Evolutionary conservation across 768 basidiomycete species (phyloP), one percentile per base, ranked within the genome.

Genomic region (Cyclocybe cylindracea): DNA sequence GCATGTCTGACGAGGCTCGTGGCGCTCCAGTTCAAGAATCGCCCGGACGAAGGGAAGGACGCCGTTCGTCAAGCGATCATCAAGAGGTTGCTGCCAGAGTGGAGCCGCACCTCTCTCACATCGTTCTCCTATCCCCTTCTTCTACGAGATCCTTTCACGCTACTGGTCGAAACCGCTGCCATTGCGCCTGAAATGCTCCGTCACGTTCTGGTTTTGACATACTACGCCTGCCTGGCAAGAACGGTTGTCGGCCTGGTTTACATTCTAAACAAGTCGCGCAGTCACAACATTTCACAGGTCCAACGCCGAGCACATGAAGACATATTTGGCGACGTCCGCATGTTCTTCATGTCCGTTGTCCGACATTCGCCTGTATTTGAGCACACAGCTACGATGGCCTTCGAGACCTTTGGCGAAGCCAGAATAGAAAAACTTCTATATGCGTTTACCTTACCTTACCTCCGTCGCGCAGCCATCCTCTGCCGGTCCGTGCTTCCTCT

Each of bases 281-380:
- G 77, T 46, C 76, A 75, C 60, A 80, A 59, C 38, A 77, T 76
- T 10, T 70, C 74, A 5, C 81, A 73, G 45, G 64, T 70, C 31
- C 66, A 63, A 2, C 66, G 69, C 24, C 79, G 86, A 2, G 69
- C 75, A 10, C 84, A 93, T 54, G 78, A 85, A 54, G 79, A 84
- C 36, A 71, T 94, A 16, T 96, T 98, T 63, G 89, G 90, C 5
- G 87, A 91, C 56, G 79, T 94, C 13, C 82, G 87, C 11, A 88
- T 91, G 81, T 93, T 94, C 67, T 91, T 91, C 74, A 89, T 91
- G 79, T 93, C 89, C 1, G 89, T 93, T 42, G 89, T 92, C 18
- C 86, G 92, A 2, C 92, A 94, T 63, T 94, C 91, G 0, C 89
- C 89, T 0, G 82, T 90, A 33, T 89, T 94, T 58, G 91, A 94